These are phyloP conservation scores for Orbilia oligospora DNA, from an alignment of 2,329 filamentous ascomycete species.

Conservation along the genomic window DNA sequence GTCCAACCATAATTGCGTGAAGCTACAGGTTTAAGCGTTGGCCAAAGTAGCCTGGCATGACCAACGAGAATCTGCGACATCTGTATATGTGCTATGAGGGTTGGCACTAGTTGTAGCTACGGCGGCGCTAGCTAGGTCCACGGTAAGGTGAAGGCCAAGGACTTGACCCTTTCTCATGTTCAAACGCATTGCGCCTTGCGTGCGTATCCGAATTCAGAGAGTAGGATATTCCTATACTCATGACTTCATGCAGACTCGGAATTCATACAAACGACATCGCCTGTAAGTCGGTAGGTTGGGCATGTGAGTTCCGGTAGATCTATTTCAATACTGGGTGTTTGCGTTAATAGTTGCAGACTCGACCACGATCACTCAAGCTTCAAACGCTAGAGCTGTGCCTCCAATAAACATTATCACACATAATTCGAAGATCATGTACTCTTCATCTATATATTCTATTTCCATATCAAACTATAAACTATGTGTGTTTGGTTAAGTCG, in stretches of 20 bases:
- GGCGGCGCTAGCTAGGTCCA: too few species aligned
- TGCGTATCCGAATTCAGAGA: too few species aligned
- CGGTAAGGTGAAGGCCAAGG: neutral
- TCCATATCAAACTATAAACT: neutral
- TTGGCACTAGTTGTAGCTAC: neutral
- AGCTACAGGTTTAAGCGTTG: neutral
- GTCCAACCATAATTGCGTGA: neutral
- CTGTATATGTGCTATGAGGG: neutral
- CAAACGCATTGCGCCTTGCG: neutral
- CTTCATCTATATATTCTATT: neutral
- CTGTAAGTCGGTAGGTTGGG: too few species aligned
- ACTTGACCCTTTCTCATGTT: neutral
- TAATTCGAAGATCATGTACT: neutral
- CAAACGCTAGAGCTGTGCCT: neutral
- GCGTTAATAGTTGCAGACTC: neutral
- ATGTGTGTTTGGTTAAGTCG: neutral
- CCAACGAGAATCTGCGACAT: neutral
- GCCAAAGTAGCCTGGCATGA: conserved; percentile 4
- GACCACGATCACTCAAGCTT: neutral
- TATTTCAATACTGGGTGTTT: neutral
- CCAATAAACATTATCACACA: neutral
- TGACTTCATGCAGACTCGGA: too few species aligned
- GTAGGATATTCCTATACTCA: too few species aligned
- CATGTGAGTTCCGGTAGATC: neutral
- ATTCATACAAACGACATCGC: neutral